These are phyloP conservation scores for Nigrograna mackinnonii DNA, from an alignment of 2,329 filamentous ascomycete species.

Conservation along the genomic window DNA sequence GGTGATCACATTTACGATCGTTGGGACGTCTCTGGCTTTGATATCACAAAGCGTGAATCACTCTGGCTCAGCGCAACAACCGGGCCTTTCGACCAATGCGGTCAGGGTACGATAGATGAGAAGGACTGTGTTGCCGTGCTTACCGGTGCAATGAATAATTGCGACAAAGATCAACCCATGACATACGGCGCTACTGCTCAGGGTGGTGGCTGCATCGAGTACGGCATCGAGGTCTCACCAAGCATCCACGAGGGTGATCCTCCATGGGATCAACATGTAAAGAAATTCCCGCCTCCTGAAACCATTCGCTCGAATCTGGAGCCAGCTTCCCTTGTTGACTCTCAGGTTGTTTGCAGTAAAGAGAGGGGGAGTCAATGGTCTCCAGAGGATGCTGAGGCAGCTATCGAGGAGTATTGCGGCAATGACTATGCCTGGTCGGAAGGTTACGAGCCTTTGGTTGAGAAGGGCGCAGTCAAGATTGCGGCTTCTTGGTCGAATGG, in stretches of 20 bases:
- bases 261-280: slow-evolving; percentile 1
- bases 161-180: not conserved
- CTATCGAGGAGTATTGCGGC: not conserved
- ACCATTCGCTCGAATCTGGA: not conserved
- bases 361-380: too few species aligned
- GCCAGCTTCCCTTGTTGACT: too few species aligned
- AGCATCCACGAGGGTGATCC: not conserved
- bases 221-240: not conserved
- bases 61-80: not conserved
- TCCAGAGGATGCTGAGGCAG: not conserved
- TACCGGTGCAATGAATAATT: not conserved
- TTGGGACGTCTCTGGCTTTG: not conserved
- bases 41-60: not conserved
- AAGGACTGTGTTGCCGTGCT: not conserved
- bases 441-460: not conserved
- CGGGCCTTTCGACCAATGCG: slow-evolving; percentile 1
- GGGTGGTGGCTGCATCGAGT: slow-evolving; percentile 1
- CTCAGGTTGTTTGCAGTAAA: too few species aligned
- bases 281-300: not conserved
- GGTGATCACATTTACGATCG: too few species aligned
- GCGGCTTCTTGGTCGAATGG: not conserved
- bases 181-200: not conserved
- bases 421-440: not conserved
- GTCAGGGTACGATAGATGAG: not conserved
- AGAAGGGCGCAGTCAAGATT: not conserved